These are phyloP conservation scores for Ailanthus altissimus DNA, from an alignment of 345 rosid species.

Conservation along the genomic window DNA sequence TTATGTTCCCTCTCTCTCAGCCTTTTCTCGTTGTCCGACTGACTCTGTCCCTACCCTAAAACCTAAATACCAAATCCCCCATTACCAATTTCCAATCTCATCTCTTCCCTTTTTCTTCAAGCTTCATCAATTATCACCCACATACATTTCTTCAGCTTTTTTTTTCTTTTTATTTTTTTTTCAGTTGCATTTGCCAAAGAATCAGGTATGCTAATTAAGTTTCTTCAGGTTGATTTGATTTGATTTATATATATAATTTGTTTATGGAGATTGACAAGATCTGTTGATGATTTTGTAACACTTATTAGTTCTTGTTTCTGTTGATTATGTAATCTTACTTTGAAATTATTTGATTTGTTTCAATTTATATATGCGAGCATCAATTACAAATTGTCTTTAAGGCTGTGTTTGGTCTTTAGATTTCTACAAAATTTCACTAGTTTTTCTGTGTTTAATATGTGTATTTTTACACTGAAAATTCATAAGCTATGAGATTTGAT, in stretches of 20 bases:
- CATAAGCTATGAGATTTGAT: no score
- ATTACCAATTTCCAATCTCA: no score
- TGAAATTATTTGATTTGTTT: background rate
- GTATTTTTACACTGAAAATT: no score
- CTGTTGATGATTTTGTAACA: background rate
- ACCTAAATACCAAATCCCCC: background rate
- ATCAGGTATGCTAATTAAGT: background rate
- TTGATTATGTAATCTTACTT: background rate
- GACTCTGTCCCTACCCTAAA: conserved; percentile 15
- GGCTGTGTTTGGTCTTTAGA: background rate
- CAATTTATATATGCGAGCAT: background rate
- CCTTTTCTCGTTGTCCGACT: conserved; percentile 30
- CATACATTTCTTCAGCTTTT: background rate
- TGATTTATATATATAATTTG: background rate
- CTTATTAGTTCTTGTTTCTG: background rate
- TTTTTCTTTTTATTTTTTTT: no score
- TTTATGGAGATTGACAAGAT: background rate
- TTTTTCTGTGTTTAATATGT: no score
- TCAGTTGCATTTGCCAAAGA: background rate
- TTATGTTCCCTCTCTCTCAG: conserved; percentile 26
- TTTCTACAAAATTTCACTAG: no score
- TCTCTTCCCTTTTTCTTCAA: background rate
- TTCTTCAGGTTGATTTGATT: background rate
- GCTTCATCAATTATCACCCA: background rate
- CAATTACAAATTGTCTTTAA: background rate